Evolutionary conservation across 2,329 filamentous ascomycete genomes (phyloP), one percentile per base, ranked within the genome.

Genomic region (Alternaria dauci): DNA sequence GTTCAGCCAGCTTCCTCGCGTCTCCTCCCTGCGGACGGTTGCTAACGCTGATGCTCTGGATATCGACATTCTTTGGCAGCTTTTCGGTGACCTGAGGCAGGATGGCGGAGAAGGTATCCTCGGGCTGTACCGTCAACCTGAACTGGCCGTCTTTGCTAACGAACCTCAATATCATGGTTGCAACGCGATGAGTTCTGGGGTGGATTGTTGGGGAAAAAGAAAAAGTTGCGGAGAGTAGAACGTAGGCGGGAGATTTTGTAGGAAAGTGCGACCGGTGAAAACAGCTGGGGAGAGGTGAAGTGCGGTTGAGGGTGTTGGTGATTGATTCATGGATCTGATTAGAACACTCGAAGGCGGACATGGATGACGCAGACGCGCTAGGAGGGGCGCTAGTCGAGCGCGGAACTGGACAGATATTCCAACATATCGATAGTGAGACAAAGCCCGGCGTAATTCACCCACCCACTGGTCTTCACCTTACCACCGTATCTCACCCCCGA

Each of bases 101-200:
- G 28, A 89, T 80, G 8, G 85, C 81, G 20, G 83, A 76, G 77
- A 98, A 97, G 0, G 89, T 89, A 65, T 91, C 89, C 42, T 86
- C 85, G 52, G 89, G 87, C 70, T 94, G 89, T 69, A 96, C 87
- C 52, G 85, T 91, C 72, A 98, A 84, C 70, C 95, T 91, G 80
- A 94, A 90, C 85, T 95, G 95, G 82, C 95, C 58, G 36, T 97
- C 93, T 52, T 59, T 59, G 52, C 57, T 59, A 26, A 56, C 52
- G 7, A 59, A 59, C 52, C 57, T 88, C 58, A 97, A 84, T 74
- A 97, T 85, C 88, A 97, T 97, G 61, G 50, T 12, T 59, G 57
- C 38, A 30, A 30, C 28, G 28, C 9, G 28, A 11, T 12, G 28
- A 30, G 28, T 11, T 30, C 9, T 30, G 36, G 39, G 42, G 23